Conservation (phyloP, 805 yeast genomes). For the Lipomyces kockii region DNA sequence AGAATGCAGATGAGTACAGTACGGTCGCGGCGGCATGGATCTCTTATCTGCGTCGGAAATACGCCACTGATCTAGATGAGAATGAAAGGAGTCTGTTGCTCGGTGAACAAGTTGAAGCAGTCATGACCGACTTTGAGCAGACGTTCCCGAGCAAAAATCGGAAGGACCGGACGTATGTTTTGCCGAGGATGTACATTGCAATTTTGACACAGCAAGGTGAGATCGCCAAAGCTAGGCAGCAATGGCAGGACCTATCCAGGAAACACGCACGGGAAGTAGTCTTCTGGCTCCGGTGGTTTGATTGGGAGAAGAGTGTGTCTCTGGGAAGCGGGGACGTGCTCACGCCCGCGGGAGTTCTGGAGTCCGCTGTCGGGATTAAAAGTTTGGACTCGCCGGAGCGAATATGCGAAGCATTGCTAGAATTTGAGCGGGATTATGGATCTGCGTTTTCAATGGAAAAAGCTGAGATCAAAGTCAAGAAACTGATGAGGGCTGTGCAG, state of each 20-base stretch:
- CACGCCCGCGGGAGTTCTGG: constrained; percentile 43
- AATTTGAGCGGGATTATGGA: constrained; percentile 49
- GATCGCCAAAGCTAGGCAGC: constrained; percentile 14
- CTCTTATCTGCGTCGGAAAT: constrained; percentile 17
- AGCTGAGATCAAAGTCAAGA: constrained; percentile 43
- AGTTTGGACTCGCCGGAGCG: constrained; percentile 58
- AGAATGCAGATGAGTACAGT: constrained; percentile 22
- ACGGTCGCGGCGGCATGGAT: constrained; percentile 26
- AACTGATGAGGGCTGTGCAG: constrained; percentile 35
- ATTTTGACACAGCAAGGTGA: constrained; percentile 15
- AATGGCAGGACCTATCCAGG: constrained; percentile 41
- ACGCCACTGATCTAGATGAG: neutral
- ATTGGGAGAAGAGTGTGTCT: constrained; percentile 46
- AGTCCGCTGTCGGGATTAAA: constrained; percentile 43
- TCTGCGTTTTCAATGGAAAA: constrained; percentile 38
- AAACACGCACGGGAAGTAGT: constrained; percentile 49
- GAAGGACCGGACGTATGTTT: constrained; percentile 15
- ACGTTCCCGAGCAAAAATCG: constrained; percentile 7
- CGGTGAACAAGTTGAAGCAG: constrained; percentile 2
- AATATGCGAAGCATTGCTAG: constrained; percentile 52
- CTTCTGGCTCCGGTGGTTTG: constrained; percentile 54
- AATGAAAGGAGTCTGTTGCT: neutral
- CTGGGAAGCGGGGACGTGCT: constrained; percentile 41
- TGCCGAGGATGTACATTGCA: constrained; percentile 22
- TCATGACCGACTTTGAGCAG: neutral